A percentile compares a stretch with the other conserved stretches of the same genome.
phyloP scores from a whole-genome alignment of 1,284 basidiomycete genomes.

The Malassezia obtusa region DNA sequence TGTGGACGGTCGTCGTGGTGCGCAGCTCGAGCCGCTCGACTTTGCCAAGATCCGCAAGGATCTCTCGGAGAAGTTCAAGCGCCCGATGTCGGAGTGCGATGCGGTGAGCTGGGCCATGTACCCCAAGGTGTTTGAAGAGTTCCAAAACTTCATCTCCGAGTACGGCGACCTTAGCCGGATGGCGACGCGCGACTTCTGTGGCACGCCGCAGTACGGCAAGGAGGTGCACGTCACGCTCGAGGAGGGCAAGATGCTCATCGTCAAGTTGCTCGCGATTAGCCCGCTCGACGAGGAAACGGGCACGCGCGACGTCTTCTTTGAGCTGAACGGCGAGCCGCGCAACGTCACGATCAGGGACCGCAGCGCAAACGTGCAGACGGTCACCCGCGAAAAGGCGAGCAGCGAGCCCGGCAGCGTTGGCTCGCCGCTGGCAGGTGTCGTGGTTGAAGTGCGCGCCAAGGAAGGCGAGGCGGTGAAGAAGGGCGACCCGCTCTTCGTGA shows the following conservation, averaged over 20 bases:
- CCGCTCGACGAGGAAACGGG: constrained; percentile 82
- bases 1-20: constrained; percentile 86
- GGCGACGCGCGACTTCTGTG: constrained; percentile 94
- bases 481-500: constrained; percentile 73
- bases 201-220: constrained; percentile 79
- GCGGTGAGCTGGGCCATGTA: constrained; percentile 95
- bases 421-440: constrained; percentile 72
- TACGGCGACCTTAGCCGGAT: constrained; percentile 74
- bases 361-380: constrained; percentile 81
- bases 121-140: constrained; percentile 94
- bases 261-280: constrained; percentile 89
- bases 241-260: constrained; percentile 85
- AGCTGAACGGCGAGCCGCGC: constrained; percentile 52
- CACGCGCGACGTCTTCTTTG: constrained; percentile 94
- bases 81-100: constrained; percentile 70
- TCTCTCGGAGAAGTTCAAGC: constrained; percentile 83
- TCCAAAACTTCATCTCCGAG: constrained; percentile 83
- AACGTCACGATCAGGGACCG: constrained; percentile 71
- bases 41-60: constrained; percentile 94
- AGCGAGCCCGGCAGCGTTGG: constrained; percentile 88
- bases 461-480: constrained; percentile 95
- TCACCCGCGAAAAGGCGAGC: constrained; percentile 85
- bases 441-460: constrained; percentile 92
- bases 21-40: constrained; percentile 73
- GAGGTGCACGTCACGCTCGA: constrained; percentile 96